Evolutionary conservation across 2,329 filamentous ascomycete species (phyloP), one percentile per base, ranked within the genome.

Genomic region (Thelonectria olida): DNA sequence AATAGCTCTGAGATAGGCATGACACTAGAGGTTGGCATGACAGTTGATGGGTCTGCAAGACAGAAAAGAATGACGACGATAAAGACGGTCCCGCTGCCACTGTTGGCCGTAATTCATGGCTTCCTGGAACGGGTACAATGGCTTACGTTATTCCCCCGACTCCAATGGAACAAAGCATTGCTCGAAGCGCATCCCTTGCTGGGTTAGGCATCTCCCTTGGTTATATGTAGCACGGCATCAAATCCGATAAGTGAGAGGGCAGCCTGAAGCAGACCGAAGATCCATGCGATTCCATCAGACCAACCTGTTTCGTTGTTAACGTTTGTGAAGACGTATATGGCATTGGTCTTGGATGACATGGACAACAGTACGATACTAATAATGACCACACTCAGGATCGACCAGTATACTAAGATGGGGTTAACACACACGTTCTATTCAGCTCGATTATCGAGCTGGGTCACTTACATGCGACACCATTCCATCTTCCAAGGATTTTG

Each of bases 301-400:
- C 80, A 82, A 2, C 79, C 78, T 2, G 77, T 80, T 27, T 75
- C 74, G 63, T 84, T 83, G n/a, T n/a, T n/a, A n/a, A 81, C 82
- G 12, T 77, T 72, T 8, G 75, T 68, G 57, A 82, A 83, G 13
- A 82, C 80, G 61, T 76, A 82, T 13, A 70, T 65, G 10, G 79
- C 76, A 28, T 74, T 68, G 12, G 78, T 79, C 41, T 84, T 81
- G 2, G 64, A 52, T 4, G 67, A 71, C 31, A 76, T 81, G 2
- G 76, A 74, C 0, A 82, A 74, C 2, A 82, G 72, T 7, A 79
- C 75, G 56, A 81, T 74, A 67, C 80, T 78, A 56, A 81, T 77
- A 13, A 81, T 68, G 15, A 82, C 58, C 0, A 82, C 77, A 1
- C 75, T 78, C 0, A 77, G 61, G 8, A 82, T 64, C 0, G 78